Evolutionary conservation across 441 rosid genomes (phyloP), one percentile per base, ranked within the genome.

Genomic region (Manihot esculenta): DNA sequence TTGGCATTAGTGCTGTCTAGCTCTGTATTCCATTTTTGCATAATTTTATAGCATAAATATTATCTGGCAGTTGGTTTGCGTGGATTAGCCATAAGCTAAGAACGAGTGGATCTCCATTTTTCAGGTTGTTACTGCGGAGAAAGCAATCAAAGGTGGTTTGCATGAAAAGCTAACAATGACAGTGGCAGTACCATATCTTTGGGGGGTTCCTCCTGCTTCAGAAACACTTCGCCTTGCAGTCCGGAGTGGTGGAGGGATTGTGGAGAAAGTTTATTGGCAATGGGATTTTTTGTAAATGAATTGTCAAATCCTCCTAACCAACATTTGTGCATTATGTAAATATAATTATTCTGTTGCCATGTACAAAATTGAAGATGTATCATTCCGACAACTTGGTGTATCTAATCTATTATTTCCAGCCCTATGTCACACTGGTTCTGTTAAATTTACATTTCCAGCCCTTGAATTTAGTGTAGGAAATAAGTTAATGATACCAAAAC

Each of bases 131-230:
- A 84, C 85, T 41, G 86, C 96, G 0, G 90, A 89, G 82, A 94
- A 84, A 81, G 97, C 88, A 62, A 83, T 72, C 78, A 90, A 87
- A 76, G 88, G 92, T 0, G 93, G 95, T 60, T 79, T 91, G 81
- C 92, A 91, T 20, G 97, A 94, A 83, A 89, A 92, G 83, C 83
- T 94, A 65, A 91, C 84, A 10, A 94, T 88, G 97, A 85, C 86
- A 0, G 97, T 94, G 17, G 96, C 99, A 0, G 97, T 94, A 71
- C 97, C 93, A 20, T 87, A 88, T 74, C 94, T 94, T 0, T 94
- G 97, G 94, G 98, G 98, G 0, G 96, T 91, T 62, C 99, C 99
- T 66, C 96, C 97, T 6, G 96, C 92, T 66, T 87, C 99, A 0
- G 99, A 94, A 70, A 90, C 90, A 50, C 99, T 91, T 69, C 93